phyloP scores from a whole-genome alignment of 1,139 yeast genomes.

The Taiozyma sp. region DNA sequence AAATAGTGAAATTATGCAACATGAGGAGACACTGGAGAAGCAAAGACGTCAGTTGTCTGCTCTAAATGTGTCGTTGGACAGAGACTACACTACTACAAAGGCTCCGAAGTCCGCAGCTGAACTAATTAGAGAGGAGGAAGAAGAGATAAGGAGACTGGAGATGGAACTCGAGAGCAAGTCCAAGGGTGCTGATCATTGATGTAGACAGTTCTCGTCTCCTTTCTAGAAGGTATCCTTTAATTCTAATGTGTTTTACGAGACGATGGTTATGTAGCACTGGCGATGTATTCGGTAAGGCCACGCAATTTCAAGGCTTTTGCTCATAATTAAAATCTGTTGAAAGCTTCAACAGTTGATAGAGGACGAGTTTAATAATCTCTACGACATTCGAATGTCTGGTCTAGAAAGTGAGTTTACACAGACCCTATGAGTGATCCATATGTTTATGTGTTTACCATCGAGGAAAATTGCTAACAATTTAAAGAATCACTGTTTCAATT shows the following conservation, averaged over 20 bases:
- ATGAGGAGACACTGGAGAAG: conserved; percentile 29
- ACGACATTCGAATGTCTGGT: conserved; percentile 36
- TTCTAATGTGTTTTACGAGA: background rate
- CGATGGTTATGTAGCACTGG: background rate
- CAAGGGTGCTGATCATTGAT: background rate
- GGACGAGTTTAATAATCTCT: too few relatives aligned
- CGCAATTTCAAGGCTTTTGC: background rate
- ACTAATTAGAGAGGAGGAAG: conserved; percentile 26
- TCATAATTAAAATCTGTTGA: background rate
- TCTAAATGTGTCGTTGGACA: conserved; percentile 18
- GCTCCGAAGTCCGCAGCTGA: conserved; percentile 15
- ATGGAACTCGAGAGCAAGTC: background rate
- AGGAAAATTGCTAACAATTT: conserved; percentile 2
- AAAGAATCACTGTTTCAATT: conserved; percentile 50
- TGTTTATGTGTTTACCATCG: background rate
- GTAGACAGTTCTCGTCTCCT: too few relatives aligned
- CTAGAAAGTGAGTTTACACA: conserved; percentile 36
- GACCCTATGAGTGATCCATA: background rate
- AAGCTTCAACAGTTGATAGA: background rate
- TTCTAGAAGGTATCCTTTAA: background rate
- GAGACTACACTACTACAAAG: conserved; percentile 9
- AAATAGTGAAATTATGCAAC: conserved; percentile 23
- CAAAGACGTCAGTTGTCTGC: conserved; percentile 25
- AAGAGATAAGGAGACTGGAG: conserved; percentile 26
- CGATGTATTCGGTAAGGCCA: background rate